Evolutionary conservation across 2,329 filamentous ascomycete genomes (phyloP).

Genomic region (Cladosporium austrohemisphaericum): DNA sequence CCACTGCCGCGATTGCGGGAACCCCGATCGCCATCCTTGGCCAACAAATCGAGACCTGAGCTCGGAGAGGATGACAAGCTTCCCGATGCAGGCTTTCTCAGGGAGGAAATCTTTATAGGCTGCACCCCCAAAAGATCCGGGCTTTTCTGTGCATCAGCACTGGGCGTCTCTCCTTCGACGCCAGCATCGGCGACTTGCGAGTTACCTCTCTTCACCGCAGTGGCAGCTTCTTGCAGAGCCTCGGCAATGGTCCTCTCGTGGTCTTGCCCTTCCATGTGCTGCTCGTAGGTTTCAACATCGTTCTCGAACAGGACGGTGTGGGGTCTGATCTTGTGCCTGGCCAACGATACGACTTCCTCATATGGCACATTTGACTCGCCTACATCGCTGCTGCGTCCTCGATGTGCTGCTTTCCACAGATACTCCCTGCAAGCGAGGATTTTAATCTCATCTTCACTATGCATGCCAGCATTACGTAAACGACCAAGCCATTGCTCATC

Average conservation of each 20-base stretch:
- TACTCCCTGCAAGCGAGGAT: constrained; percentile 82
- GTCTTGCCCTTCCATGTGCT: constrained; percentile 33
- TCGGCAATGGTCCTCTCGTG: constrained; percentile 68
- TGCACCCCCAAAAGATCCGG: constrained; percentile 3
- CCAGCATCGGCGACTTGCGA: neutral
- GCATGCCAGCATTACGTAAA: constrained; percentile 78
- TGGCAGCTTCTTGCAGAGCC: constrained; percentile 73
- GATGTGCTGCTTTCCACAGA: constrained; percentile 78
- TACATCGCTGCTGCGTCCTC: constrained; percentile 58
- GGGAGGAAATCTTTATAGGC: constrained; percentile 11
- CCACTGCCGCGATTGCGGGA: constrained; percentile 53
- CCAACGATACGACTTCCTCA: constrained; percentile 70
- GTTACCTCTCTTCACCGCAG: constrained; percentile 13
- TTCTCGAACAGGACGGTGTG: constrained; percentile 94
- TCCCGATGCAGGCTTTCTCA: constrained; percentile 24
- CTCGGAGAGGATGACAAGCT: constrained; percentile 35
- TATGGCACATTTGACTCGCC: constrained; percentile 42
- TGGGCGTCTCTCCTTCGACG: neutral
- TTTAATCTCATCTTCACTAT: constrained; percentile 81
- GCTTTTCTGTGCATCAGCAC: neutral
- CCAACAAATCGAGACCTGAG: constrained; percentile 30
- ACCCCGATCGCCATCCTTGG: constrained; percentile 32
- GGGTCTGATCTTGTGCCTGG: constrained; percentile 70
- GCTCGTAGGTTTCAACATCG: constrained; percentile 51
- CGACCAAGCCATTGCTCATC: constrained; percentile 91